Base-by-base conservation (phyloP, 2,329 filamentous ascomycete species). In the Sporothrix humicola region DNA sequence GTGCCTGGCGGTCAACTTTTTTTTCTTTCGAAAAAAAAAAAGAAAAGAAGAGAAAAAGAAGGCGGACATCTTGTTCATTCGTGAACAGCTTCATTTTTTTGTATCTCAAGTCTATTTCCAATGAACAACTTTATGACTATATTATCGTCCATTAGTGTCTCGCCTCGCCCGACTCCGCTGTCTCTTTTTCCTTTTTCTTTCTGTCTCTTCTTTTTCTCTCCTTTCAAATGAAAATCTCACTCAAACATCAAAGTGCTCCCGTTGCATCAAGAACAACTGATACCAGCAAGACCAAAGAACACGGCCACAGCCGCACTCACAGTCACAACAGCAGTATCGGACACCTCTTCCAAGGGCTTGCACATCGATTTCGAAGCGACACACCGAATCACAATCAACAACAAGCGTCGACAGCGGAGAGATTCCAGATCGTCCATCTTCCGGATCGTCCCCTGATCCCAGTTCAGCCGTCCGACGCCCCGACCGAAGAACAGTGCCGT, bases 401-500 rank as follows among this genome's bases (percentile, higher is more conserved):
- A 26, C 10, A 58, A 20, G 17, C 52, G 2, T 12, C 59, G 5
- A 6, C 50, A 7, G 23, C 37, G n/a, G 37, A 56, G 56, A 9
- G 10, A 26, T 74, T 75, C 37, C 59, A 72, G 15, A 74, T 76
- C 20, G 63, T 77, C 9, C 77, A 79, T 63, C 76, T 76, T 1
- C 80, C 80, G 8, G 80, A 81, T 71, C 77, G 79, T 1, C 79
- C 77, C 0, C 9, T 48, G 1, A 72, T 75, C 9, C 72, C 77
- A 2, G 20, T 77, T 15, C 73, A 71, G 4, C 76, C 76, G 1
- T 50, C 71, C 9, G 75, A 79, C 56, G 76, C 77, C 3, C 80
- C 79, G 1, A 76, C 77, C 1, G 79, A 80, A 37, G 78, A 79
- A 46, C 77, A 80, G 74, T 81, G 79, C 54, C 75, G 76, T 6